phyloP scores from a whole-genome alignment of 75 land plant genomes.

The Isoetes taiwanensis region DNA sequence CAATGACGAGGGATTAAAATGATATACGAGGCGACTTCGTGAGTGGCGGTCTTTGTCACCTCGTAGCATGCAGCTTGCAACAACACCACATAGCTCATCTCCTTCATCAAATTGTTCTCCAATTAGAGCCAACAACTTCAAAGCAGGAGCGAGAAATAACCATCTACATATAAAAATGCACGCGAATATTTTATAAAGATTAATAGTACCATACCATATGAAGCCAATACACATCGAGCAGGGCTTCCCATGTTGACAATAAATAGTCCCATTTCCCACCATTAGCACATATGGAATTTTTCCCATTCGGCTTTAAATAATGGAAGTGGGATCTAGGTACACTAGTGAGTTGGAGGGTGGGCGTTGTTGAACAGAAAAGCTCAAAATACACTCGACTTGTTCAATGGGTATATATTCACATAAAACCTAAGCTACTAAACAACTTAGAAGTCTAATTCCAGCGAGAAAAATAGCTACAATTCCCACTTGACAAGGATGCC shows the following conservation, averaged over 20 bases:
- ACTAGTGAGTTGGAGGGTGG: conserved; percentile 65
- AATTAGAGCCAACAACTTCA: conserved; percentile 82
- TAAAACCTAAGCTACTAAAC: no score
- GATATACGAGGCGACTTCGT: no score
- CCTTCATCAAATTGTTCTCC: conserved; percentile 93
- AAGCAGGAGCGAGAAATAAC: no score
- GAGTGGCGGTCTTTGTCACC: no score
- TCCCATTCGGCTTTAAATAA: conserved; percentile 89
- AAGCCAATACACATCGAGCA: conserved; percentile 69
- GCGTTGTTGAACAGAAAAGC: conserved; percentile 71
- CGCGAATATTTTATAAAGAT: no score
- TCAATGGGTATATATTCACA: no score
- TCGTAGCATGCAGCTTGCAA: no score
- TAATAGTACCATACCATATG: conserved; percentile 78
- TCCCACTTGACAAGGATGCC: neutral
- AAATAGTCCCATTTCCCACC: conserved; percentile 98
- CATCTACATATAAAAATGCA: no score
- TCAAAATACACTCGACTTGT: no score
- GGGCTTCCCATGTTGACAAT: conserved; percentile 33
- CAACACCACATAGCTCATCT: conserved; percentile 91
- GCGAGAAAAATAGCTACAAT: neutral
- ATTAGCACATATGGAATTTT: conserved; percentile 73
- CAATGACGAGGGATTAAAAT: no score
- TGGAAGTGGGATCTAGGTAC: conserved; percentile 65
- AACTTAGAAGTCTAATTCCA: no score